Conservation (phyloP, 352 stramenopile species). For the Phytopythium vexans region DNA sequence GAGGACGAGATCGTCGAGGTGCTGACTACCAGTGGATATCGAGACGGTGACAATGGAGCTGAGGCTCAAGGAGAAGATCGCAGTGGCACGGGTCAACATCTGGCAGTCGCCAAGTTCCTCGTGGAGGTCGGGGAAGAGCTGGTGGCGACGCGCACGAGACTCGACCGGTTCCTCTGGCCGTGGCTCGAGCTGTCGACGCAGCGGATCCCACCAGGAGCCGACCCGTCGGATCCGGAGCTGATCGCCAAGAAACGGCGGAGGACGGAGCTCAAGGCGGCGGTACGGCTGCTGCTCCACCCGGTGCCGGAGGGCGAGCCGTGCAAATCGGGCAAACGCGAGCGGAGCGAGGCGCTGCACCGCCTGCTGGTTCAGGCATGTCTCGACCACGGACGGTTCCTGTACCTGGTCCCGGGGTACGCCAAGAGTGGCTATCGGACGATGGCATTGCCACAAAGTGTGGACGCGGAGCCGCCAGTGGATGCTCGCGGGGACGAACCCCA, state of each 20-base stretch:
- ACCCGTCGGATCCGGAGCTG: neutral
- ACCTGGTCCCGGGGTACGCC: conserved; percentile 32
- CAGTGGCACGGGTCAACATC: neutral
- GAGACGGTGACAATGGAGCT: too few species aligned
- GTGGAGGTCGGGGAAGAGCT: conserved; percentile 33
- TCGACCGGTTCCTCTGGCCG: conserved; percentile 52
- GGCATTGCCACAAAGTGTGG: neutral
- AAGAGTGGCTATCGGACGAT: neutral
- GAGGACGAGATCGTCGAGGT: conserved; percentile 26
- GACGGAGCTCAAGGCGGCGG: conserved; percentile 18
- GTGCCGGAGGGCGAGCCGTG: conserved; percentile 10
- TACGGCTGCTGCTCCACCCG: conserved; percentile 39
- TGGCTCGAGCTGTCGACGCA: conserved; percentile 35
- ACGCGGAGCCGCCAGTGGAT: too few species aligned
- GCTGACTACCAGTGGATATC: neutral
- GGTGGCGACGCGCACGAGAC: conserved; percentile 28
- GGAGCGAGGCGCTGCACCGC: conserved; percentile 38
- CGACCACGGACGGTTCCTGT: conserved; percentile 25
- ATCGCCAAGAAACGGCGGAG: conserved; percentile 1
- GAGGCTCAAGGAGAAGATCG: too few species aligned
- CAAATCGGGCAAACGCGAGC: conserved; percentile 26
- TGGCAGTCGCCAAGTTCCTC: conserved; percentile 56
- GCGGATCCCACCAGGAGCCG: neutral
- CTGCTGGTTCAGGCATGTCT: conserved; percentile 40
- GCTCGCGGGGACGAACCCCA: too few species aligned